phyloP scores from a whole-genome alignment of 2,329 filamentous ascomycete species.

The Emergomyces orientalis region DNA sequence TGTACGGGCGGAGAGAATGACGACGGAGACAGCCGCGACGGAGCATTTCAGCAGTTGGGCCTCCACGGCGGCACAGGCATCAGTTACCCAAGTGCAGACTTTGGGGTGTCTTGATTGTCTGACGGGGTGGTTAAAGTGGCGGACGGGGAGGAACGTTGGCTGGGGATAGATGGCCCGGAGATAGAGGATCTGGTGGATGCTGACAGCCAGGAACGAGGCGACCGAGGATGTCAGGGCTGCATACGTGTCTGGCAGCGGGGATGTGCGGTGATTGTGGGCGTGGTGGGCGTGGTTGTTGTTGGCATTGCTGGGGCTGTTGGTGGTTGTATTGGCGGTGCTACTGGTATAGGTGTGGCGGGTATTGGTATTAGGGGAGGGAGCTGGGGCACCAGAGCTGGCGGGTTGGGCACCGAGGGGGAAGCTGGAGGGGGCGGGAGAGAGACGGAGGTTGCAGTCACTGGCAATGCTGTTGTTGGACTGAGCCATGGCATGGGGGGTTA shows the following conservation, averaged over 20 bases:
- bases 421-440: not conserved
- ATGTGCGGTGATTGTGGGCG: slow-evolving; percentile 2
- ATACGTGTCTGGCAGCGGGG: slow-evolving; percentile 42
- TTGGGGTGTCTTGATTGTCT: slow-evolving; percentile 78
- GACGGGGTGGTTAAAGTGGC: slow-evolving; percentile 75
- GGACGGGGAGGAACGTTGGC: slow-evolving; percentile 65
- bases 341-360: not conserved
- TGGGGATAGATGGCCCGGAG: slow-evolving; percentile 70
- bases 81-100: slow-evolving; percentile 76
- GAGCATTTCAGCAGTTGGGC: slow-evolving; percentile 56
- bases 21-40: slow-evolving; percentile 47
- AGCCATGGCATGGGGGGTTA: slow-evolving; percentile 1
- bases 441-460: not conserved
- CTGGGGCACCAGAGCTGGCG: not conserved
- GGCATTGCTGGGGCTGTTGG: slow-evolving; percentile 25
- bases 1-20: slow-evolving; percentile 45
- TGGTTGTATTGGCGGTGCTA: not conserved
- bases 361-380: not conserved
- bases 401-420: not conserved
- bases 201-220: slow-evolving; percentile 68
- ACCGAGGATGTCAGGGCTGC: slow-evolving; percentile 58
- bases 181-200: slow-evolving; percentile 78
- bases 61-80: slow-evolving; percentile 64
- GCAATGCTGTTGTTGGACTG: not conserved
- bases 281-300: slow-evolving; percentile 32